A percentile compares a stretch with the other conserved stretches of the same genome.
These are phyloP conservation scores for Diplotaxis tenuifolia DNA, from an alignment of 345 rosid species.

Conservation along the genomic window DNA sequence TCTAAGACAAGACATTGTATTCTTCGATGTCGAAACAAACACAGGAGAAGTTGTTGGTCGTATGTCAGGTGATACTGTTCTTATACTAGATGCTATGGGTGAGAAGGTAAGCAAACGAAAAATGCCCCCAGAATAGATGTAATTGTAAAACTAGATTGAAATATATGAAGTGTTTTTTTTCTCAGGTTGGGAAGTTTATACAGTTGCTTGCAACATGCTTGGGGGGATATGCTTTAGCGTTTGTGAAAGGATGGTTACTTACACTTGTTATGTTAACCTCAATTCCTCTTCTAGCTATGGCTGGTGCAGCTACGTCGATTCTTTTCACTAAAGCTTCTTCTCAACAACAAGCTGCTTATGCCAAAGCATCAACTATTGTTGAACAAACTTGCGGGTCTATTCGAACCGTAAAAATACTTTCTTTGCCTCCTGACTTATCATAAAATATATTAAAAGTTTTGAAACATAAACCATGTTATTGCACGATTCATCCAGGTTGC, in stretches of 20 bases:
- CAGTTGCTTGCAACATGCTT: background rate
- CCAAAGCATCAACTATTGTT: background rate
- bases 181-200: background rate
- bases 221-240: background rate
- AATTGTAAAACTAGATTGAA: background rate
- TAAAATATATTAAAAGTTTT: background rate
- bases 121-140: background rate
- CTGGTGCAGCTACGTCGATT: background rate
- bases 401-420: background rate
- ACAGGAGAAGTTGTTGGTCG: conserved; percentile 43
- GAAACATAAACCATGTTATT: background rate
- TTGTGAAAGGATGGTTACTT: background rate
- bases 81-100: conserved; percentile 86
- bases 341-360: background rate
- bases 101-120: conserved; percentile 53
- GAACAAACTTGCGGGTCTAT: background rate
- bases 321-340: background rate
- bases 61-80: conserved; percentile 88
- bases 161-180: background rate
- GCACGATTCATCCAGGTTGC: background rate
- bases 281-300: background rate
- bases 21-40: background rate
- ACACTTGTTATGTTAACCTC: background rate
- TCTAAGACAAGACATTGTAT: background rate
- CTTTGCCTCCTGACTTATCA: background rate